Conservation (phyloP, 306 rosid genomes). For the Castanea sativa region DNA sequence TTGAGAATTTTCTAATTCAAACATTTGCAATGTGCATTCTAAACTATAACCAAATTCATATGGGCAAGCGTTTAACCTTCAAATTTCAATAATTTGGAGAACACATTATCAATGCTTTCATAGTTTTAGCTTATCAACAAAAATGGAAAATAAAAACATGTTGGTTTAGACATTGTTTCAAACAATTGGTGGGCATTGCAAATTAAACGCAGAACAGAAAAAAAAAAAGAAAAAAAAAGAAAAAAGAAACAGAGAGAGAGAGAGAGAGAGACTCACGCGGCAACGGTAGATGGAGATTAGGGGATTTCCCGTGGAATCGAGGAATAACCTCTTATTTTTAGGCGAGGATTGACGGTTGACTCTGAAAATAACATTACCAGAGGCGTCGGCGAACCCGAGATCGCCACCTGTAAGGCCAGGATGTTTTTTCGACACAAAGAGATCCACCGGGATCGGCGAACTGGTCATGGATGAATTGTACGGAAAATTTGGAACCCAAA, state of each 20-base stretch:
- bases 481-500: too few species aligned
- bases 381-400: slow-evolving; percentile 48
- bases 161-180: too few species aligned
- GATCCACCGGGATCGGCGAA: slow-evolving; percentile 66
- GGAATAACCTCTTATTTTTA: slow-evolving; percentile 37
- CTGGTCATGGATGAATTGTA: neutral
- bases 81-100: too few species aligned
- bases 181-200: too few species aligned
- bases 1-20: too few species aligned
- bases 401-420: slow-evolving; percentile 46
- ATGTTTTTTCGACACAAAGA: slow-evolving; percentile 70
- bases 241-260: neutral
- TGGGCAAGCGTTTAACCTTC: too few species aligned
- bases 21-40: too few species aligned
- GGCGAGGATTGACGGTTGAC: slow-evolving; percentile 44
- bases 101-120: too few species aligned
- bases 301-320: slow-evolving; percentile 48
- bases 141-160: too few species aligned
- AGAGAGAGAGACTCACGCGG: slow-evolving; percentile 37
- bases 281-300: slow-evolving; percentile 47
- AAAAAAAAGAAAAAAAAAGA: rapidly evolving
- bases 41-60: too few species aligned
- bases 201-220: too few species aligned
- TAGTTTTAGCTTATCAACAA: too few species aligned
- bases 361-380: slow-evolving; percentile 39